Evolutionary conservation across 306 rosid genomes (phyloP).

Genomic region (Quercus rubra): DNA sequence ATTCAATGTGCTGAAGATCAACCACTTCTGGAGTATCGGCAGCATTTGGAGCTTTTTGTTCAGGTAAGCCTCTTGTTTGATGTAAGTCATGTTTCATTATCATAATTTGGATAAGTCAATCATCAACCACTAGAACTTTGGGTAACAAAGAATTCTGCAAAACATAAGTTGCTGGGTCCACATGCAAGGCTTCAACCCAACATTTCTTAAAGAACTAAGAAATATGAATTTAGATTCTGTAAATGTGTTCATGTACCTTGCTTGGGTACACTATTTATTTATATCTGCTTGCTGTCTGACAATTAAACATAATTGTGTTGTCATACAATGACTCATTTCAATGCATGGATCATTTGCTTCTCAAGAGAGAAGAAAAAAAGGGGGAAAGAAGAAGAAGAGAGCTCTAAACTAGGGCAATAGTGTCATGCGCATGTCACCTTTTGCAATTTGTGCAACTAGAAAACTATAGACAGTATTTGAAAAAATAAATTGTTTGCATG

Average conservation of each 20-base stretch:
- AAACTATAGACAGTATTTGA: background rate
- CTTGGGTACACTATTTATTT: background rate
- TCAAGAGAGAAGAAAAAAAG: background rate
- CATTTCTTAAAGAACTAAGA: background rate
- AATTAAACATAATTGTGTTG: background rate
- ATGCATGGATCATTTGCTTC: background rate
- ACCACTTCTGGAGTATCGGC: constrained; percentile 44
- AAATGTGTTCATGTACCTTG: no score
- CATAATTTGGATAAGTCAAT: background rate
- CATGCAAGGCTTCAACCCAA: background rate
- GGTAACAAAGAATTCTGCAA: background rate
- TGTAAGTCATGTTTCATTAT: constrained; percentile 16
- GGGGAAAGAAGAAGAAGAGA: background rate
- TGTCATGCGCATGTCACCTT: background rate
- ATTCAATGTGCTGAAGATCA: constrained; percentile 44
- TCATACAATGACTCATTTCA: background rate
- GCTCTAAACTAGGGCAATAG: background rate
- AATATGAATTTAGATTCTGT: background rate
- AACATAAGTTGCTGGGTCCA: background rate
- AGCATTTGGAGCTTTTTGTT: constrained; percentile 62
- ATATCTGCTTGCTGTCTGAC: background rate
- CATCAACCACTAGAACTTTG: background rate
- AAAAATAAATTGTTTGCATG: background rate
- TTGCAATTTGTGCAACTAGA: background rate
- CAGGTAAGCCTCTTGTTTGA: constrained; percentile 57